Conservation (phyloP, 371 early-diverging fungal species). For the Basidiobolus meristosporus region DNA sequence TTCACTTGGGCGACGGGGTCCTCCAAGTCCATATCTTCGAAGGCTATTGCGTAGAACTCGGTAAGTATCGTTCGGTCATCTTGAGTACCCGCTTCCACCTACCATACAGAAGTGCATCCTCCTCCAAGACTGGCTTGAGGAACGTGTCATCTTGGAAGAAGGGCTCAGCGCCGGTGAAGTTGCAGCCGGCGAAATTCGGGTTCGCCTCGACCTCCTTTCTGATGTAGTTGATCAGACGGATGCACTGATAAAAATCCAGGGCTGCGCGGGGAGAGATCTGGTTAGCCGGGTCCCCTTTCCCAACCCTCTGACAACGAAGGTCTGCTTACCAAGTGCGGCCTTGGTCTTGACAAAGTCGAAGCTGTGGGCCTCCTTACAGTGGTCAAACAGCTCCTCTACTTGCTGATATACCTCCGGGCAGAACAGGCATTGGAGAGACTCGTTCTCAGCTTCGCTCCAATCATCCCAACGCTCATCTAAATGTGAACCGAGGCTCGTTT, state of each 20-base stretch:
- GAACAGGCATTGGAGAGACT: conserved; percentile 47
- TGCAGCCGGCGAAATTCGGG: conserved; percentile 2
- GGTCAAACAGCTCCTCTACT: conserved; percentile 33
- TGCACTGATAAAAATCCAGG: conserved; percentile 71
- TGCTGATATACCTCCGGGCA: conserved; percentile 26
- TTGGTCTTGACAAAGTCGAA: conserved; percentile 46
- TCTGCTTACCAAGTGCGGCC: conserved; percentile 13
- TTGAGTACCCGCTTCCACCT: neutral
- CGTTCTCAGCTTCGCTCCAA: conserved; percentile 60
- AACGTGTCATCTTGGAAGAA: conserved; percentile 49
- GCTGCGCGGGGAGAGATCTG: conserved; percentile 4
- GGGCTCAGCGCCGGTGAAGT: conserved; percentile 23
- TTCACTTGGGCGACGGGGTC: conserved; percentile 6
- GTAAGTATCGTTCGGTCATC: neutral
- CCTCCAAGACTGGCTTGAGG: conserved; percentile 56
- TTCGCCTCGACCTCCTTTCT: conserved; percentile 23
- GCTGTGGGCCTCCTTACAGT: conserved; percentile 32
- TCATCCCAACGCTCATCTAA: conserved; percentile 33
- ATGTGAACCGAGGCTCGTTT: too few species aligned
- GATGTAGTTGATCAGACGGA: conserved; percentile 71
- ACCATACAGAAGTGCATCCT: conserved; percentile 66
- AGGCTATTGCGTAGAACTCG: conserved; percentile 10
- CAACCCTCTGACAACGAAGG: conserved; percentile 1
- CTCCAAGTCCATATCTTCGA: conserved; percentile 39
- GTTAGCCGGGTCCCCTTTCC: neutral